These are phyloP conservation scores for Leishmania tarentolae DNA, from an alignment of 208 protist genomes.

Conservation along the genomic window DNA sequence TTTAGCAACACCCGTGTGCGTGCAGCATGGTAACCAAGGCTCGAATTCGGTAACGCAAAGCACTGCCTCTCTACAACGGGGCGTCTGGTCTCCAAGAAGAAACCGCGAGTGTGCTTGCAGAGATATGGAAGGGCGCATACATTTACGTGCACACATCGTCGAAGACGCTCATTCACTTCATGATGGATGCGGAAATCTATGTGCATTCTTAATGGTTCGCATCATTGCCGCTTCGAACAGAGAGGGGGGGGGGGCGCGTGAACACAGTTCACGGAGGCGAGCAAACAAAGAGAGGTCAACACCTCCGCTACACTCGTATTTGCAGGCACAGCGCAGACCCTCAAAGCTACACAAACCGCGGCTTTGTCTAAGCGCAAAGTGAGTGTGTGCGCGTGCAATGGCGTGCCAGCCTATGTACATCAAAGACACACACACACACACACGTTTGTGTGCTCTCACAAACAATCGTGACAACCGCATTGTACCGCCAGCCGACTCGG, in stretches of 20 bases:
- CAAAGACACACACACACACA: not conserved
- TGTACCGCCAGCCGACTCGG: not conserved
- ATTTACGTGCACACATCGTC: not conserved
- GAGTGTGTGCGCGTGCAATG: not conserved
- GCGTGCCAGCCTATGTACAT: constrained; percentile 2
- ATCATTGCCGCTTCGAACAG: not conserved
- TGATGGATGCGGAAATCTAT: not conserved
- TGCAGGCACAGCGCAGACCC: not conserved
- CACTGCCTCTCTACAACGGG: not conserved
- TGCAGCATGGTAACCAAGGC: not conserved
- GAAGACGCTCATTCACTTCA: not conserved
- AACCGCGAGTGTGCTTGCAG: not conserved
- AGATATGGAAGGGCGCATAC: not conserved
- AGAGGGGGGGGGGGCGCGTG: not conserved
- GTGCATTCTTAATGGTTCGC: not conserved
- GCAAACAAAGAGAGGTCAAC: not conserved
- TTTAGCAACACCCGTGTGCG: not conserved
- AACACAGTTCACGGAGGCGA: not conserved
- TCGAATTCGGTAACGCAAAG: not conserved
- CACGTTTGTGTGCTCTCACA: not conserved
- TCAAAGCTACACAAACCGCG: not conserved
- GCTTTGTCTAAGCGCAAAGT: not conserved
- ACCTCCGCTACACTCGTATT: not conserved
- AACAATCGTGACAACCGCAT: not conserved
- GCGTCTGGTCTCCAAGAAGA: not conserved